A percentile compares a stretch with the other conserved stretches of the same genome.
Conservation (phyloP, 495 filamentous ascomycete genomes). For the Hypoxylon lienhwacheense region DNA sequence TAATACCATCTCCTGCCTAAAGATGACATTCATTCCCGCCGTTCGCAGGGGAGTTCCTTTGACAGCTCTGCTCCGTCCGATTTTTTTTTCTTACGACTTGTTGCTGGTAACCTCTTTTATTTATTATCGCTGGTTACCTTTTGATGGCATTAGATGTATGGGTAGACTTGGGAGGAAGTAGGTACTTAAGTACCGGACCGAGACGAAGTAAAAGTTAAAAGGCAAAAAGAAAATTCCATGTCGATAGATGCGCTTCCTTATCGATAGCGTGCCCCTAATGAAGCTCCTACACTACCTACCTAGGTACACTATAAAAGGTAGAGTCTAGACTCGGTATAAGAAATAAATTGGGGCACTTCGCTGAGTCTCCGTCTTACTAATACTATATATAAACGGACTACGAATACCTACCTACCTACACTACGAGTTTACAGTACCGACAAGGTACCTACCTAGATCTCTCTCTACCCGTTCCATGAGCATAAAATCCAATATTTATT, state of each 20-base stretch:
- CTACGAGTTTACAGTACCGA: no score
- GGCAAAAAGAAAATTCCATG: slow-evolving; percentile 1
- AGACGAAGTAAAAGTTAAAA: slow-evolving; percentile 11
- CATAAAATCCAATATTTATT: not conserved
- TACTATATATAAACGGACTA: not conserved
- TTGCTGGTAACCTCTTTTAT: no score
- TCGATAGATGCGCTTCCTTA: no score
- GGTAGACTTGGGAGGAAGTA: no score
- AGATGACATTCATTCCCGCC: slow-evolving; percentile 26
- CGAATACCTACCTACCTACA: no score
- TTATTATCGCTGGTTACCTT: no score
- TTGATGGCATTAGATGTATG: no score
- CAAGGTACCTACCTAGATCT: not conserved
- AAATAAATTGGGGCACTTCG: slow-evolving; percentile 3
- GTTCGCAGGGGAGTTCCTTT: not conserved
- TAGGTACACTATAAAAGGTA: slow-evolving; percentile 12
- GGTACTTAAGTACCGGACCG: slow-evolving; percentile 3
- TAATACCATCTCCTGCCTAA: slow-evolving; percentile 16
- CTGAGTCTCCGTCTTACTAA: not conserved
- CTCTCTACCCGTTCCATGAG: not conserved
- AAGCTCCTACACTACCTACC: no score
- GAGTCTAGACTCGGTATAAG: slow-evolving; percentile 1
- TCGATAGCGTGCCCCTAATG: slow-evolving; percentile 24
- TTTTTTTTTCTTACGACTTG: no score
- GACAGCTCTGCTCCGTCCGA: no score